Conservation (phyloP, 176 grass and related monocot species). For the Zizania latifolia region DNA sequence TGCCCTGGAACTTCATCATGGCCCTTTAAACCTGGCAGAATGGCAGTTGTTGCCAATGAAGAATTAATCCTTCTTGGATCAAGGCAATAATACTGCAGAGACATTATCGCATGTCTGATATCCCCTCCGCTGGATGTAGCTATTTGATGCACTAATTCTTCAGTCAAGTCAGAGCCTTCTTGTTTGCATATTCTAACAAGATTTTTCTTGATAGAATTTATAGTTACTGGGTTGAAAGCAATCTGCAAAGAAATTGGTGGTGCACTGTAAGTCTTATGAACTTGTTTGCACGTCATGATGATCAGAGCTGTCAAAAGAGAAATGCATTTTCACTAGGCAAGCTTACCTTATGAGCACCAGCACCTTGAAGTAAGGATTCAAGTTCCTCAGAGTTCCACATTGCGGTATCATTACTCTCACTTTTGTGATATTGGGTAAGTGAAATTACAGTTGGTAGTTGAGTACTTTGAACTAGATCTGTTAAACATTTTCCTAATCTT, state of each 20-base stretch:
- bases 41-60: conserved; percentile 26
- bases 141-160: conserved; percentile 74
- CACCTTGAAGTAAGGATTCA: conserved; percentile 64
- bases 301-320: background rate
- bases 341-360: conserved; percentile 85
- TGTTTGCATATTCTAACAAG: conserved; percentile 79
- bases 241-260: conserved; percentile 49
- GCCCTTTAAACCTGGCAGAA: conserved; percentile 17
- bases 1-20: conserved; percentile 20
- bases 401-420: conserved; percentile 46
- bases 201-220: conserved; percentile 83
- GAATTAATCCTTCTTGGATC: conserved; percentile 35
- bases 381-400: conserved; percentile 62
- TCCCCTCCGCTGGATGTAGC: conserved; percentile 79
- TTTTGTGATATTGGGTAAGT: conserved; percentile 74
- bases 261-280: background rate
- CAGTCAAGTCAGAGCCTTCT: conserved; percentile 50
- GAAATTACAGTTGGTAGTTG: conserved; percentile 81
- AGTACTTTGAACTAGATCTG: conserved; percentile 52
- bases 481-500: conserved; percentile 81
- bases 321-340: conserved; percentile 13
- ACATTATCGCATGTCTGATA: conserved; percentile 93
- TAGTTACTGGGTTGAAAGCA: conserved; percentile 73
- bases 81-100: conserved; percentile 84
- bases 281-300: background rate